Evolutionary conservation across 352 stramenopile genomes (phyloP).

Genomic region (Discostella stelligera): DNA sequence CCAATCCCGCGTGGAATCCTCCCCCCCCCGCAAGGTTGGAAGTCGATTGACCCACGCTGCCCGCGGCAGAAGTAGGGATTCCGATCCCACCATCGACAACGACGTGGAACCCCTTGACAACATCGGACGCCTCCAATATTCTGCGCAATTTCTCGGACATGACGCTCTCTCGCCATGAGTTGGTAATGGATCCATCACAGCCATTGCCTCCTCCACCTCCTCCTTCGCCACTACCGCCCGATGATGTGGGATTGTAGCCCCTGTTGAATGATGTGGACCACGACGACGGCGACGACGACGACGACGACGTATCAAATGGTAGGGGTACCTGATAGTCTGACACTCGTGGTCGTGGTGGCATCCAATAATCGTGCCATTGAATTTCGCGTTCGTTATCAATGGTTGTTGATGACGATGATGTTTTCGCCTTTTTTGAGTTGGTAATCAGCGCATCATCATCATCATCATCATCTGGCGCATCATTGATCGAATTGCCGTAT

Average conservation of each 20-base stretch:
- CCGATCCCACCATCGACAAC: constrained; percentile 35
- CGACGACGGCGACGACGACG: background rate
- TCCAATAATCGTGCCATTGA: constrained; percentile 65
- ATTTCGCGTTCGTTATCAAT: constrained; percentile 23
- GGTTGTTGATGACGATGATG: constrained; percentile 4
- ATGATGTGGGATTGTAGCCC: constrained; percentile 22
- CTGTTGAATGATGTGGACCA: constrained; percentile 31
- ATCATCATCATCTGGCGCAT: constrained; percentile 7
- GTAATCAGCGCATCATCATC: constrained; percentile 11
- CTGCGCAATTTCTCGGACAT: constrained; percentile 60
- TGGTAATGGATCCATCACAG: constrained; percentile 2
- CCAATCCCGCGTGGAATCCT: constrained; percentile 54
- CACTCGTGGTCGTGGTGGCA: constrained; percentile 47
- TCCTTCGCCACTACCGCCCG: constrained; percentile 1
- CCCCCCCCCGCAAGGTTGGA: constrained; percentile 16
- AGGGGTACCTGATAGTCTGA: constrained; percentile 32
- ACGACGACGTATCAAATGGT: constrained; percentile 29
- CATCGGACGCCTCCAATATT: constrained; percentile 66
- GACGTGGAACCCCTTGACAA: constrained; percentile 55
- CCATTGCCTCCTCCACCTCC: background rate
- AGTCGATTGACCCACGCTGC: background rate
- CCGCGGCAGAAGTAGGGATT: background rate
- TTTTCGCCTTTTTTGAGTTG: background rate
- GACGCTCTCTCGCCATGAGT: constrained; percentile 55
- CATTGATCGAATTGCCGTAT: background rate